Evolutionary conservation across 2,329 filamentous ascomycete genomes (phyloP), one percentile per base, ranked within the genome.

Genomic region (Colletotrichum lupini): DNA sequence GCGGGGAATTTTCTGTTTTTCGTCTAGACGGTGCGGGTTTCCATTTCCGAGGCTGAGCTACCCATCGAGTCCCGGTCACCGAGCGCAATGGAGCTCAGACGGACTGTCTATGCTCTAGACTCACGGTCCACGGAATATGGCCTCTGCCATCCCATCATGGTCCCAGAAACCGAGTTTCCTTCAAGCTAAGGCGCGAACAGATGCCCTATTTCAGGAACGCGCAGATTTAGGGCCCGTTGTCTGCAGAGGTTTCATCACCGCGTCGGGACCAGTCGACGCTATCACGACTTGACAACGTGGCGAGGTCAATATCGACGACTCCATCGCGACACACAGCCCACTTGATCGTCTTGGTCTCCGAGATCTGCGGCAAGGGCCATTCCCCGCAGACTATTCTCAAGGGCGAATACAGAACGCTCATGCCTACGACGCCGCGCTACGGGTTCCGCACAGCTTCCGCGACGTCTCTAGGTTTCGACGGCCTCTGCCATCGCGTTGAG

Each of bases 121-220:
- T 32, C 59, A 63, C 65, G 53, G 30, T 52, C 42, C 59, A 63
- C 65, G 53, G 30, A 30, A n/a, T 19, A 52, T 52, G 26, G 46
- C 32, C 69, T 61, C 67, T 73, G 67, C 55, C 67, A 70, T 73
- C 67, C 56, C 70, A 70, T 69, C 60, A 42, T 26, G 61, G 55
- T 37, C 61, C 65, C n/a, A 11, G 35, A 56, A n/a, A 58, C 59
- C 56, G 46, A 55, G 26, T 28, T 16, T 56, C 22, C 37, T 12
- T 66, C 60, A 9, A 49, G 46, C 60, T 60, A 73, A 52, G 26
- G 30, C 37, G 57, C 60, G 55, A 66, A 57, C 49, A 49, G 35
- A 57, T 66, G 42, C 56, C 56, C 67, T 70, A 71, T 73, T 73
- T 71, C 67, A 60, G 67, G 67, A 66, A 70, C 61, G 67, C 66